Base-by-base conservation (phyloP, 495 filamentous ascomycete genomes). In the Tuber aestivum region DNA sequence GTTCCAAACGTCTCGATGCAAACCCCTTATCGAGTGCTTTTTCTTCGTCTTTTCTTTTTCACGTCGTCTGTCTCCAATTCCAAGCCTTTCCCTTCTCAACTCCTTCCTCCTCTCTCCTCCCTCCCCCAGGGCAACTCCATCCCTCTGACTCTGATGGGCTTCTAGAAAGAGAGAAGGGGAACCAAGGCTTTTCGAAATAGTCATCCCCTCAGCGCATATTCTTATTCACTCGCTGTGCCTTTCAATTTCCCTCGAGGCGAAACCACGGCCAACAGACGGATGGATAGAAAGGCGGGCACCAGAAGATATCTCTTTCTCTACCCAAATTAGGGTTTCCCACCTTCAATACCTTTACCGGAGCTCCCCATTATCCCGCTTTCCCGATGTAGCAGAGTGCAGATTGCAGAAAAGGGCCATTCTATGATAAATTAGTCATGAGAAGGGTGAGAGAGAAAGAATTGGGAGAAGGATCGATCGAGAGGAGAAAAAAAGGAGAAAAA, bases 341-440 rank as follows among this genome's bases (percentile, higher is more conserved):
- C 56, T 65, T 14, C 56, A 65, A 65, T 32, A 5, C 12, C 27
- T 6, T 20, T 35, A 65, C 56, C 56, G 32, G 32, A 65, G 14
- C 32, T 65, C 4, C 56, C 56, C 56, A 35, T 65, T 35, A 35
- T 16, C 32, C 32, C 27, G 27, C 56, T 18, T 35, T 65, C 27
- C 56, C 27, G 56, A 65, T 32, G 56, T 14, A 18, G 5, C 27
- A 35, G 56, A 35, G 50, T 14, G n/a, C 1, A 61, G 9, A 61
- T 27, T 27, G n/a, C 50, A 2, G 74, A 73, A 79, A 74, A 50
- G 73, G 69, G 50, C 70, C 23, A 56, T 27, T 50, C 20, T 12
- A 56, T 10, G 5, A 56, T 56, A 50, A 50, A 50, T 50, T 3
- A 14, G 50, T 56, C 3, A 65, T 35, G 27, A 35, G n/a, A 56